Base-by-base conservation (phyloP, 2,329 filamentous ascomycete genomes). In the Pyrenophora seminiperda region DNA sequence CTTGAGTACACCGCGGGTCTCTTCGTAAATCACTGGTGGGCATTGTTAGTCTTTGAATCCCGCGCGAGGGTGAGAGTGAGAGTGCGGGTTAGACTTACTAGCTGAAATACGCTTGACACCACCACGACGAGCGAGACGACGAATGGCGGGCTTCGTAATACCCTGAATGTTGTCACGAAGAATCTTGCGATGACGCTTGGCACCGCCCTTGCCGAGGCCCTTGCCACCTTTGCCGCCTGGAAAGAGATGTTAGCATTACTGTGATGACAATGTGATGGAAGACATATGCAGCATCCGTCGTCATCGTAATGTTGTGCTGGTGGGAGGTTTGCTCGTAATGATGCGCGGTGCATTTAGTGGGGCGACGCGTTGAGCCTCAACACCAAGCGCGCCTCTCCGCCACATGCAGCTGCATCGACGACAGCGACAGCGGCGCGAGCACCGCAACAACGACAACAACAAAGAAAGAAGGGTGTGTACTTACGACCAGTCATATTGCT, bases 1-100 rank as follows among this genome's bases (percentile, higher is more conserved):
- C 83, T 89, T 89, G 71, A 89, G 83, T 58, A 89, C 86, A 81
- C 85, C 85, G 63, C 86, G 86, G 59, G 86, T 89, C 81, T 89
- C 86, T 76, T 89, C 86, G 81, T 89, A 89, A 78, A 89, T 89
- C 85, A 89, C 82, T 82, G 55, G 4, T 19, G 43, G 7, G n/a
- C 24, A 27, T 33, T 33, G 65, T 75, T 62, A 75, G 63, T 33
- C 29, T 49, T 5, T n/a, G n/a, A 46, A 34, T 27, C 24, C 37
- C 1, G 11, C 40, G 11, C n/a, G 3, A 22, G 7, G 9, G 5
- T 7, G 30, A 4, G 20, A 34, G 39, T 47, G 58, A 56, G 42
- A 42, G n/a, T n/a, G n/a, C n/a, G n/a, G n/a, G n/a, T n/a, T n/a
- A 14, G 18, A 71, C 74, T 54, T 76, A 78, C 76, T 79, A 61